A percentile compares a stretch with the other conserved stretches of the same genome.
phyloP scores from a whole-genome alignment of 169 alveolate species.

The Toxoplasma gondii region DNA sequence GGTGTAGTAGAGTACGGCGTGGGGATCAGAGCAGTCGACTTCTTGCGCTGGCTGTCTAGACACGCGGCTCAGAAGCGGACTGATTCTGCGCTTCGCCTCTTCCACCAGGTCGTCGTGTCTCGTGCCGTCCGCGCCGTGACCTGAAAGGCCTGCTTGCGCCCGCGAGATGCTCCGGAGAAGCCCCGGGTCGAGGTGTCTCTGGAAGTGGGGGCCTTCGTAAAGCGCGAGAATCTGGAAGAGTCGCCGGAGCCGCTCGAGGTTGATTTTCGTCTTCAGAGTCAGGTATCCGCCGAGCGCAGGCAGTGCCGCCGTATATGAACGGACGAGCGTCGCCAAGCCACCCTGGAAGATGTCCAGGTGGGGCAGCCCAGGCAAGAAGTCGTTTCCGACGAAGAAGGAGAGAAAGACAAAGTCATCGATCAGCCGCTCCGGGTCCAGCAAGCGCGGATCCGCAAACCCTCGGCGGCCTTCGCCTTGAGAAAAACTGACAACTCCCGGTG shows the following conservation, averaged over 20 bases:
- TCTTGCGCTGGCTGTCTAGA: not conserved
- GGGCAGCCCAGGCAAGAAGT: conserved; percentile 97
- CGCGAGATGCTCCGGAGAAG: not conserved
- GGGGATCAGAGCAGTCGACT: not conserved
- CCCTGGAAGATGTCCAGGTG: conserved; percentile 75
- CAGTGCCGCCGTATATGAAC: conserved; percentile 50
- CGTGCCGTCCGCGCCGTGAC: not conserved
- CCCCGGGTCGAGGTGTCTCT: conserved; percentile 7
- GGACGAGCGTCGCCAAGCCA: conserved; percentile 42
- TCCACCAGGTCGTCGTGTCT: not conserved
- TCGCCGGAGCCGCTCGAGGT: conserved; percentile 44
- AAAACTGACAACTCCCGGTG: not conserved
- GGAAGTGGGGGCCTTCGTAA: conserved; percentile 41
- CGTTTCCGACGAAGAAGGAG: conserved; percentile 94
- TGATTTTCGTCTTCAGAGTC: conserved; percentile 46
- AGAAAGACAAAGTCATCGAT: conserved; percentile 96
- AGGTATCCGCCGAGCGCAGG: conserved; percentile 57
- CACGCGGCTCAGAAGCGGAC: not conserved
- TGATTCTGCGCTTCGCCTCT: not conserved
- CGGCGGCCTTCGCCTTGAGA: not conserved
- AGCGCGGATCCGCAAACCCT: not conserved
- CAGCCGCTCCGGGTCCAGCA: conserved; percentile 87
- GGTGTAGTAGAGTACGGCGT: conserved; percentile 50
- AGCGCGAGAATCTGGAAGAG: conserved; percentile 43
- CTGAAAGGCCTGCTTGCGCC: not conserved